Conservation (phyloP, 2,329 filamentous ascomycete genomes). For the Trichoderma harzianum region DNA sequence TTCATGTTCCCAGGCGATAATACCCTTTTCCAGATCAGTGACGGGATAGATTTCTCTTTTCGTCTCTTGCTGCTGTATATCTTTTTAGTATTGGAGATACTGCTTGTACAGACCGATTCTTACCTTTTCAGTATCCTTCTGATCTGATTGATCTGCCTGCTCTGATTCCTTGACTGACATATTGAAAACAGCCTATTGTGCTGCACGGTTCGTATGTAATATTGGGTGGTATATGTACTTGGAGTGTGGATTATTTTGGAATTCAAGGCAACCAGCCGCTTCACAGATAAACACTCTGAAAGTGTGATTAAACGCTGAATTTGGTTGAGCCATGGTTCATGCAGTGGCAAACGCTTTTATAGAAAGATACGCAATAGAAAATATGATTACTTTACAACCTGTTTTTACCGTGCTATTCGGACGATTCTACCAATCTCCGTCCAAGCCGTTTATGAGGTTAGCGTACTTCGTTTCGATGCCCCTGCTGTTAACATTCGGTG, state of each 20-base stretch:
- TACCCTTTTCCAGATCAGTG: slow-evolving; percentile 4
- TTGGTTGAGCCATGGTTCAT: background rate
- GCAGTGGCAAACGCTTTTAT: background rate
- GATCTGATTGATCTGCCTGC: background rate
- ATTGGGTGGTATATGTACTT: background rate
- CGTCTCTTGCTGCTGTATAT: background rate
- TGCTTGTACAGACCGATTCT: background rate
- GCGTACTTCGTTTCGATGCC: background rate
- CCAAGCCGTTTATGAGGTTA: background rate
- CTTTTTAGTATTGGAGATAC: background rate
- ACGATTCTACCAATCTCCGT: background rate
- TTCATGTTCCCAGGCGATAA: slow-evolving; percentile 47
- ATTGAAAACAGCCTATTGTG: background rate
- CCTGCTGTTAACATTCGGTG: background rate
- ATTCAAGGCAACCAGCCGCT: background rate
- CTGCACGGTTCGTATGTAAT: background rate
- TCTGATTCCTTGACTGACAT: background rate
- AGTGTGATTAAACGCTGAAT: background rate
- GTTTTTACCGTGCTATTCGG: background rate
- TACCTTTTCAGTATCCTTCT: background rate
- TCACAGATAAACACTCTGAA: background rate
- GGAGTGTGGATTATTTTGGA: background rate
- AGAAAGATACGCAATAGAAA: background rate
- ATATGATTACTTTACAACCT: background rate
- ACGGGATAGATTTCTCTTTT: slow-evolving; percentile 8